Evolutionary conservation across 805 yeast genomes (phyloP), one percentile per base, ranked within the genome.

Genomic region (Kodamaea leandrae): DNA sequence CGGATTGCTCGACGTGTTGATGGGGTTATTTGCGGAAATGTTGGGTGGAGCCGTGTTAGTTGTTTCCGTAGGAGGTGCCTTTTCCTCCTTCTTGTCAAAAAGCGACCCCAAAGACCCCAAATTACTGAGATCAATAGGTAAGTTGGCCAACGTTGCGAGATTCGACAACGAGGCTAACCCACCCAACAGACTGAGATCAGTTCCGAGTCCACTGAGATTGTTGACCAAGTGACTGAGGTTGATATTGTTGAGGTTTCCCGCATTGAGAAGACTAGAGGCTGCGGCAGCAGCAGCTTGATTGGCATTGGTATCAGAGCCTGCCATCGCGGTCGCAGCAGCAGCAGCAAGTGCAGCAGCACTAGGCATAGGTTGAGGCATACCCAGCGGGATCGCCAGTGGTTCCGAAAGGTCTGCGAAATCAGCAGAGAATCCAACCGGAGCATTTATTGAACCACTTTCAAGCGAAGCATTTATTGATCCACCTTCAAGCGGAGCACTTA

Each of bases 211-310:
- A 20, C 66, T 57, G 28, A 69, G 53, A 43, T 66, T 65, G 49
- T 68, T 64, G 6, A 69, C 72, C 42, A 69, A 57, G 39, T 68
- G 73, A 39, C 72, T 64, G 41, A 69, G 48, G 45, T 68, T 69
- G 44, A 69, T 50, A 47, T 69, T 69, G 48, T 68, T 68, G 43
- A 69, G 50, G 49, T 67, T 67, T 5, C 73, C 74, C 1, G 61
- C 61, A 19, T 47, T 45, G 13, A 57, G 46, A 18, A 56, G 49
- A 8, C 24, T 26, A n/a, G 39, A 9, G 17, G 32, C 33, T 10
- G 27, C 41, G 7, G 35, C 26, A 10, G 25, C 19, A 12, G 37
- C 17, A 16, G 24, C 32, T 12, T 23, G 32, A 29, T 36, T 25
- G 28, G 36, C 15, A 26, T 30, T 24, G 32, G 37, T 15, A n/a